Base-by-base conservation (phyloP, 345 rosid species). In the Murraya koenigii region DNA sequence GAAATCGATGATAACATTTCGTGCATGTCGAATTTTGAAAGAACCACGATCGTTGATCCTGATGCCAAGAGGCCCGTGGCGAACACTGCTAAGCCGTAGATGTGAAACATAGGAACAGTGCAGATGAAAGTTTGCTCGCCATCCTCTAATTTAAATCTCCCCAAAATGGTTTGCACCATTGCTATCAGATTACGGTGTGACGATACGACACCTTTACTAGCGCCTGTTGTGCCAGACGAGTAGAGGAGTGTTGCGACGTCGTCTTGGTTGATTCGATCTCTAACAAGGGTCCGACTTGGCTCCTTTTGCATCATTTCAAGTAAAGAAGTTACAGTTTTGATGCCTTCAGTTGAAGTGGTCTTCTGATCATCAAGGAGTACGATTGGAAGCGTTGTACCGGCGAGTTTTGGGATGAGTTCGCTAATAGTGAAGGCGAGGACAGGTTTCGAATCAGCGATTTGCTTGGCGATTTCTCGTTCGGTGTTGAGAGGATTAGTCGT, bases 201-300 rank as follows among this genome's bases (percentile, higher is more conserved):
- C 56, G 96, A 76, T 28, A 89, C 87, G 76, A 95, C 98, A 1
- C 98, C 98, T 66, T 95, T 95, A 80, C 97, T 95, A 13, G 76
- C 90, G 56, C 99, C 98, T 38, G 97, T 92, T 26, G 99, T 95
- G 33, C 99, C 97, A 4, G 99, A 95, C 1, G 98, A 95, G 86
- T 93, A 95, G 14, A 95, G 91, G 20, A 95, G 85, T 36, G 93
- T 90, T 23, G 98, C 97, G 23, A 92, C 88, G 82, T 95, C 98
- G 55, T 93, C 86, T 79, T 84, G 91, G 77, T 82, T 33, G 71
- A 95, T 89, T 83, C 92, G 91, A 19, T 90, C 86, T 78, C 77
- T 88, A 38, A 90, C 85, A 69, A 88, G 91, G 35, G 36, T 79
- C 71, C 19, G 82, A 13, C 68, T 60, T 20, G 90, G 78, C 49